Conservation (phyloP, 2,329 filamentous ascomycete genomes). For the Pyrenophora seminiperda region DNA sequence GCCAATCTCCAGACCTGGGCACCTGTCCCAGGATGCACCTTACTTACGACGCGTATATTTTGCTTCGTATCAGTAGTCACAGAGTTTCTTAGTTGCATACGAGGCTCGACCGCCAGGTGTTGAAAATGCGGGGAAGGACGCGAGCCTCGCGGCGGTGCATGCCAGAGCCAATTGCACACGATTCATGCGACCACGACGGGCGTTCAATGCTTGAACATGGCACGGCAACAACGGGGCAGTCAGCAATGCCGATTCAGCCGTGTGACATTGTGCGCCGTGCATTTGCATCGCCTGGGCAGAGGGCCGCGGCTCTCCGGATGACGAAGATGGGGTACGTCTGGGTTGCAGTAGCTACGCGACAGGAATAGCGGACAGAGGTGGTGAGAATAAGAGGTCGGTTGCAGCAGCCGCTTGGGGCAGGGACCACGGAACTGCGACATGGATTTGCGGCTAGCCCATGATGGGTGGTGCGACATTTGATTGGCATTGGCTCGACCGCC, state of each 20-base stretch:
- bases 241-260: conserved; percentile 9
- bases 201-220: conserved; percentile 5
- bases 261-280: conserved; percentile 19
- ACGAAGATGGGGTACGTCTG: conserved; percentile 8
- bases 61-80: background rate
- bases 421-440: conserved; percentile 22
- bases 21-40: conserved; percentile 7
- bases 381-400: conserved; percentile 25
- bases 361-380: conserved; percentile 1
- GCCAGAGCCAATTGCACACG: conserved; percentile 22
- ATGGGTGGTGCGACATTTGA: conserved; percentile 8
- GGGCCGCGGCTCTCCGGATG: conserved; percentile 1
- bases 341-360: conserved; percentile 3
- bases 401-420: conserved; percentile 11
- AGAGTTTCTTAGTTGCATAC: conserved; percentile 29
- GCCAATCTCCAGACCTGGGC: conserved; percentile 6
- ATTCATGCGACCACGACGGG: conserved; percentile 5
- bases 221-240: background rate
- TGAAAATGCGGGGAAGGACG: conserved; percentile 41
- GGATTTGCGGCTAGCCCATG: conserved; percentile 18
- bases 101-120: conserved; percentile 12
- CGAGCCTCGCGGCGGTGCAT: conserved; percentile 11
- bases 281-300: conserved; percentile 9
- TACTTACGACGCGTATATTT: conserved; percentile 7
- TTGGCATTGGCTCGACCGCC: conserved; percentile 33